Percentiles rank a stretch among this genome's conserved stretches.
Evolutionary conservation across 2,329 filamentous ascomycete genomes (phyloP).

Genomic region (Elsinoe ampelina): DNA sequence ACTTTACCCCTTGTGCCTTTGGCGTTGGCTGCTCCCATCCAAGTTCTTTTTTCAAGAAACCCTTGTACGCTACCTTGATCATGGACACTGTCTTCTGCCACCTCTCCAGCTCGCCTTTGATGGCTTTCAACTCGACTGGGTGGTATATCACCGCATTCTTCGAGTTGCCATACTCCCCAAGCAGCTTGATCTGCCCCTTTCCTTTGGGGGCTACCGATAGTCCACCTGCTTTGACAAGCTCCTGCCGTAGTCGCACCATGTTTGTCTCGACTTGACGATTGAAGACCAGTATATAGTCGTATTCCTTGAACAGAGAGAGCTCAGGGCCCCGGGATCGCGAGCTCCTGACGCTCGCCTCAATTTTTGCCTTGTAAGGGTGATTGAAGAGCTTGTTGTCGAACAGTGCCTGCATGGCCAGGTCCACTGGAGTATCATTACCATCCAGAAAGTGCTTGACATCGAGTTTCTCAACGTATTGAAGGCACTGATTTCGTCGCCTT

Average conservation of each 20-base stretch:
- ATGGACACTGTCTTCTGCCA: not conserved
- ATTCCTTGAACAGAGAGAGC: constrained; percentile 4
- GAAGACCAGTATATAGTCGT: constrained; percentile 10
- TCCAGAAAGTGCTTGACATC: not conserved
- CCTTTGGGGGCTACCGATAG: not conserved
- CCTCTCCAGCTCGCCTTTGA: not conserved
- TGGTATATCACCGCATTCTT: not conserved
- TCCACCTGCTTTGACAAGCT: not conserved
- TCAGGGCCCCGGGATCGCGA: not conserved
- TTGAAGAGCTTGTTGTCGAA: constrained; percentile 12
- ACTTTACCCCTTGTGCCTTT: not conserved
- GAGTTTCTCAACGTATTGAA: not conserved
- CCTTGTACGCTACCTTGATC: constrained; percentile 10
- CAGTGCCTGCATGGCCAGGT: not conserved
- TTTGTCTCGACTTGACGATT: not conserved
- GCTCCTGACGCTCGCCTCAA: not conserved
- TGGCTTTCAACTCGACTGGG: not conserved
- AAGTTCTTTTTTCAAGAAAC: constrained; percentile 5
- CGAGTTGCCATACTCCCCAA: constrained; percentile 6
- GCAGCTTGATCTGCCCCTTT: not conserved
- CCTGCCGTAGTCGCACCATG: not conserved
- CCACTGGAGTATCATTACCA: not conserved
- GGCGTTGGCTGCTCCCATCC: not conserved
- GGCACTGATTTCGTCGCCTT: not conserved
- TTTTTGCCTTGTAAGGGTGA: not conserved